Base-by-base conservation (phyloP, 2,329 filamentous ascomycete species). In the Ascochyta koolunga region DNA sequence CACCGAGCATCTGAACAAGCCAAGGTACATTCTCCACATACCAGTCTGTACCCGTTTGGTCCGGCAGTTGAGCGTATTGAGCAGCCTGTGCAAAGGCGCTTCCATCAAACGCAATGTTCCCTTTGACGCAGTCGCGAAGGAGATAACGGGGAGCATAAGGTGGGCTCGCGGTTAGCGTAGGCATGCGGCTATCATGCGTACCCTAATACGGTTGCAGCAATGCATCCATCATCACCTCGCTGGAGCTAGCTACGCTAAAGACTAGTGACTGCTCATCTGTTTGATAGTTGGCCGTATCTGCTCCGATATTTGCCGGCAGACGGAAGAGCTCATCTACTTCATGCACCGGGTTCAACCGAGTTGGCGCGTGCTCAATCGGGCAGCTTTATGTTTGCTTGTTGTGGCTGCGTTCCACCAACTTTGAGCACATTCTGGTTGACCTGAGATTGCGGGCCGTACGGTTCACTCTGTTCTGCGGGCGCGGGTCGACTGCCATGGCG, bases 81-180 rank as follows among this genome's bases (percentile, higher is more conserved):
- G 45, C 51, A 35, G 58, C 60, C 4, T 50, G 40, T 29, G 58
- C 60, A 18, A 61, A 22, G n/a, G 50, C 45, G 13, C 50, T 52
- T 2, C 37, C 19, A 27, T 63, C 52, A 4, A 53, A 42, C 0
- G 19, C 29, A 15, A 55, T 37, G 13, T 37, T 37, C 7, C 44
- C 60, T 36, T 61, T 54, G 1, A 39, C 21, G 15, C 58, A 61
- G 15, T 60, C 43, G 16, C 53, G 40, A n/a, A 62, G 38, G 6
- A 54, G 52, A 11, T 50, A 15, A 4, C 5, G 19, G 9, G 39
- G 37, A 27, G 46, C 21, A 21, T 58, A 52, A 9, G 3, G 18
- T 18, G 5, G 16, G 16, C 27, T 35, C 4, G n/a, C 16, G 10
- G 41, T 27, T 13, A 9, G 18, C 3, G 33, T 36, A 1, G 18